Conservation (phyloP, 1,139 yeast species). For the Groenewaldozyma sp. region DNA sequence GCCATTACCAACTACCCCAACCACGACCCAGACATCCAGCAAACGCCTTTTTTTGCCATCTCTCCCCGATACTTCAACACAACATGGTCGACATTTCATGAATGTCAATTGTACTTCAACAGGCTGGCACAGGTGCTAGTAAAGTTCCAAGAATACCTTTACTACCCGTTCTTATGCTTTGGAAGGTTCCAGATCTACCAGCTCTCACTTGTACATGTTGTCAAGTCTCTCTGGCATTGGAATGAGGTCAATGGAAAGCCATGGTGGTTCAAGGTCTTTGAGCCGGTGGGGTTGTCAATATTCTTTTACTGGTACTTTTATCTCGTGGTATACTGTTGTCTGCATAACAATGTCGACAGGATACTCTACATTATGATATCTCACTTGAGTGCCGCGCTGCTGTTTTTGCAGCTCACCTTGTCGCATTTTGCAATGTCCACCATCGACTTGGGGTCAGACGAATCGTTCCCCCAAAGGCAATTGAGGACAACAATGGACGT, state of each 20-base stretch:
- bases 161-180: constrained; percentile 70
- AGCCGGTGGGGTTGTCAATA: constrained; percentile 54
- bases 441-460: constrained; percentile 70
- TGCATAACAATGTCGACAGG: constrained; percentile 45
- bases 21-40: constrained; percentile 93
- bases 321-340: constrained; percentile 42
- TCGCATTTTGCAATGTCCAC: constrained; percentile 95
- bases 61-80: constrained; percentile 58
- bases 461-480: constrained; percentile 72
- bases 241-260: constrained; percentile 70
- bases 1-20: constrained; percentile 82
- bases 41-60: constrained; percentile 83
- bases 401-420: constrained; percentile 83
- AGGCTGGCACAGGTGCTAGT: constrained; percentile 48
- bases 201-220: constrained; percentile 66
- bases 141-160: constrained; percentile 58
- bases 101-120: constrained; percentile 57
- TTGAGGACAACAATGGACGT: constrained; percentile 91
- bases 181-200: constrained; percentile 81
- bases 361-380: constrained; percentile 58
- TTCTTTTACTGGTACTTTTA: constrained; percentile 79
- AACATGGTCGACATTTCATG: constrained; percentile 74
- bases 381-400: constrained; percentile 76
- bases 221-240: constrained; percentile 56
- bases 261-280: constrained; percentile 78